These are phyloP conservation scores for Neofusicoccum kwambonambiense DNA, from an alignment of 2,329 filamentous ascomycete genomes.

Conservation along the genomic window DNA sequence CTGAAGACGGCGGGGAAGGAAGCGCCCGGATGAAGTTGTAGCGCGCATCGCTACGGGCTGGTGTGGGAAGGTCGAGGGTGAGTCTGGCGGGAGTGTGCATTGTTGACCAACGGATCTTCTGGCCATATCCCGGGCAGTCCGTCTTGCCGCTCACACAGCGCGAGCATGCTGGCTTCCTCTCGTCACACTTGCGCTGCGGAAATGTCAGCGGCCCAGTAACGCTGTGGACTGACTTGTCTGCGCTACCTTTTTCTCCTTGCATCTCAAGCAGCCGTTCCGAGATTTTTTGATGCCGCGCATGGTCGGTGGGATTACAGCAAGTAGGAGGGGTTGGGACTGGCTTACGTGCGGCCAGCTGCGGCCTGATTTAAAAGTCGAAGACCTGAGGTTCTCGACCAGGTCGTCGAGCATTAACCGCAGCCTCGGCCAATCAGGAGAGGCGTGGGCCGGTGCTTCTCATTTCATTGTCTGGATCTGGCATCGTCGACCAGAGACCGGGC, in stretches of 20 bases:
- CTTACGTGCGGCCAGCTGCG: not conserved
- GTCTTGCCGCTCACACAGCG: not conserved
- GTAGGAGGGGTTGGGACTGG: not conserved
- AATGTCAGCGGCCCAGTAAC: not conserved
- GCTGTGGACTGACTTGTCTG: not conserved
- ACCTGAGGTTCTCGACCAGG: not conserved
- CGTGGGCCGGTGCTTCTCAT: too few species aligned
- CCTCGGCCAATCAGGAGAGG: not conserved
- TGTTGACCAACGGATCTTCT: not conserved
- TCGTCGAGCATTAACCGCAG: too few species aligned
- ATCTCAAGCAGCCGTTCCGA: not conserved
- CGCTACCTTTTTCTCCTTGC: not conserved
- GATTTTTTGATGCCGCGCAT: not conserved
- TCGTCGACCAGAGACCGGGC: too few species aligned
- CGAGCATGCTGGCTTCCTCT: not conserved
- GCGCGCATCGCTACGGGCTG: not conserved
- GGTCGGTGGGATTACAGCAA: not conserved
- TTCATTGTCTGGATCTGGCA: too few species aligned
- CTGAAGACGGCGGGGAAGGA: not conserved
- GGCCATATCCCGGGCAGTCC: not conserved
- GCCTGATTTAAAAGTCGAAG: not conserved
- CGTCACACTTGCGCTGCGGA: not conserved
- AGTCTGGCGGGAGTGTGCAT: not conserved
- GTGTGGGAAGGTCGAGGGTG: not conserved
- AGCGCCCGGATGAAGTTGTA: not conserved